These are phyloP conservation scores for Triticum turgidum DNA, from an alignment of 176 grass and related monocot genomes.

Conservation along the genomic window DNA sequence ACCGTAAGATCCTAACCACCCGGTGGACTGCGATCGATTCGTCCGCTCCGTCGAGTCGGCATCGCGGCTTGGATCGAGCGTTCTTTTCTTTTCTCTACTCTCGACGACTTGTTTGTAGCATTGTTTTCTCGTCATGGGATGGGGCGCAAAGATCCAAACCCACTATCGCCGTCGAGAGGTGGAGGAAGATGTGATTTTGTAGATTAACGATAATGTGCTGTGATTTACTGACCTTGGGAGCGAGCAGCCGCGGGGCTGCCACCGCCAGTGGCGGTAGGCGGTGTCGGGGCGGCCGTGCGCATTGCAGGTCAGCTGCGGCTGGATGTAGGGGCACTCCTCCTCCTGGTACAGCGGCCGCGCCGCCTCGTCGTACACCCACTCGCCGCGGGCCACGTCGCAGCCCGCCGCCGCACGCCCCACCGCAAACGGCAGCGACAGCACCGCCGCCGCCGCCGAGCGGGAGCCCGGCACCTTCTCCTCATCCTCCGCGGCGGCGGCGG, in stretches of 20 bases:
- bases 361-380: slow-evolving; percentile 83
- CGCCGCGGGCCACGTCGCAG: slow-evolving; percentile 54
- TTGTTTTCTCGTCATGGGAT: background rate
- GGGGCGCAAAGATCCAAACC: background rate
- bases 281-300: slow-evolving; percentile 73
- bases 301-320: slow-evolving; percentile 85
- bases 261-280: slow-evolving; percentile 72
- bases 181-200: background rate
- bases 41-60: background rate
- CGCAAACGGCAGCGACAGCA: slow-evolving; percentile 10
- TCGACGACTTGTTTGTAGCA: too few species aligned
- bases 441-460: background rate
- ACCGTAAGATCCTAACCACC: background rate
- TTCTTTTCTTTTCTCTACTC: background rate
- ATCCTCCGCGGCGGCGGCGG: too few species aligned
- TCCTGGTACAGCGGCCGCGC: slow-evolving; percentile 65
- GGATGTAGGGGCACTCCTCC: slow-evolving; percentile 90
- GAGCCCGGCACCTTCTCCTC: too few species aligned
- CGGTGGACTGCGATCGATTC: background rate
- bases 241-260: slow-evolving; percentile 72
- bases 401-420: slow-evolving; percentile 6
- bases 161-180: background rate
- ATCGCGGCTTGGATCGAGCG: background rate
- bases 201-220: background rate
- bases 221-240: slow-evolving; percentile 60